phyloP scores from a whole-genome alignment of 805 yeast species.

The Torulaspora franciscae region DNA sequence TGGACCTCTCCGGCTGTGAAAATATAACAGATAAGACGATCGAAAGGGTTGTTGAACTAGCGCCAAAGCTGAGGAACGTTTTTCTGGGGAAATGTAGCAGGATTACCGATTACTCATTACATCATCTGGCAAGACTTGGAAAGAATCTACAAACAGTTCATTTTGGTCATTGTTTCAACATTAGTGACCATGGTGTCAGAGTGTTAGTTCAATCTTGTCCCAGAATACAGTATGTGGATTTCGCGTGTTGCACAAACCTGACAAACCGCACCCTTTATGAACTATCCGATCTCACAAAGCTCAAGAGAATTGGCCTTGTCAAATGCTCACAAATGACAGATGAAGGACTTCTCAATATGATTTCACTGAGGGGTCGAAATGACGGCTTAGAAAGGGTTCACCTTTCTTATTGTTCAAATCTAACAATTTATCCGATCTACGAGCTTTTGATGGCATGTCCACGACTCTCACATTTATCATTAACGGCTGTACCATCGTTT shows the following conservation, averaged over 20 bases:
- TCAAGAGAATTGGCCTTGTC: slow-evolving; percentile 88
- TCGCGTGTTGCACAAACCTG: slow-evolving; percentile 88
- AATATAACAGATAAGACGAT: slow-evolving; percentile 77
- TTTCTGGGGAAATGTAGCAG: slow-evolving; percentile 84
- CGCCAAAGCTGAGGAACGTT: slow-evolving; percentile 84
- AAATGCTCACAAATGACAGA: slow-evolving; percentile 87
- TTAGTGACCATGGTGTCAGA: slow-evolving; percentile 84
- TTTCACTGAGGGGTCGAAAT: slow-evolving; percentile 60
- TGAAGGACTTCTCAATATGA: slow-evolving; percentile 67
- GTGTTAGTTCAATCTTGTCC: slow-evolving; percentile 71
- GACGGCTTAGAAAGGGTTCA: slow-evolving; percentile 90
- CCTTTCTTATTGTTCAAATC: slow-evolving; percentile 79
- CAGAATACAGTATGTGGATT: slow-evolving; percentile 84
- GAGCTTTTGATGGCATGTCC: slow-evolving; percentile 75
- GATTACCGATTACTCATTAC: slow-evolving; percentile 75
- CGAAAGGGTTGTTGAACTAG: slow-evolving; percentile 61
- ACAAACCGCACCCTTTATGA: slow-evolving; percentile 79
- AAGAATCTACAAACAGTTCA: slow-evolving; percentile 82
- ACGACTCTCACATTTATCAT: slow-evolving; percentile 78
- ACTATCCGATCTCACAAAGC: slow-evolving; percentile 67
- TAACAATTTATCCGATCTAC: slow-evolving; percentile 73
- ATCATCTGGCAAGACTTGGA: slow-evolving; percentile 67
- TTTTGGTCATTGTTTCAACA: slow-evolving; percentile 86
- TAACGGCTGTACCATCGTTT: slow-evolving; percentile 91
- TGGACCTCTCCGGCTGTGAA: slow-evolving; percentile 81